These are phyloP conservation scores for Phytophthora tentaculata DNA, from an alignment of 352 stramenopile genomes.

Conservation along the genomic window DNA sequence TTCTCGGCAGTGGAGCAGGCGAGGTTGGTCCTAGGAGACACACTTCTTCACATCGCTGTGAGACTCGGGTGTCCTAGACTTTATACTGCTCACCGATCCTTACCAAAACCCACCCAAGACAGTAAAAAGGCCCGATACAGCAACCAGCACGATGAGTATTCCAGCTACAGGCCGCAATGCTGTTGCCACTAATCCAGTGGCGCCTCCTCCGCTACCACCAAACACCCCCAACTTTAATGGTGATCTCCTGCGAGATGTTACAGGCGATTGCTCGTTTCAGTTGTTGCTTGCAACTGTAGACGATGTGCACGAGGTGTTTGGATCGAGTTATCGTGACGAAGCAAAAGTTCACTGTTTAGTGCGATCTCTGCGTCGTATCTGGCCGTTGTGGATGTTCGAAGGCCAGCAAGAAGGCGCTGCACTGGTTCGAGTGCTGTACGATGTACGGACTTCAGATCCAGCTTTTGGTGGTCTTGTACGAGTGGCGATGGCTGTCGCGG, in stretches of 20 bases:
- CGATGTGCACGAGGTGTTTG: conserved; percentile 74
- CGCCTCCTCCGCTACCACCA: conserved; percentile 23
- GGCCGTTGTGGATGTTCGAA: conserved; percentile 83
- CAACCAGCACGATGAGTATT: conserved; percentile 4
- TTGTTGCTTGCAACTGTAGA: conserved; percentile 58
- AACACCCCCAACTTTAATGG: conserved; percentile 77
- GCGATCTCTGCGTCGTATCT: conserved; percentile 55
- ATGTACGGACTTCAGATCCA: conserved; percentile 64
- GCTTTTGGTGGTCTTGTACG: conserved; percentile 71
- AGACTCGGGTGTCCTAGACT: conserved; percentile 67
- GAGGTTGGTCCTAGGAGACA: conserved; percentile 69
- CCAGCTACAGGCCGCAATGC: not conserved
- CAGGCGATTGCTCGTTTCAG: conserved; percentile 41
- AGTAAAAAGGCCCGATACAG: conserved; percentile 10
- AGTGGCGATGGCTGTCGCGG: conserved; percentile 44
- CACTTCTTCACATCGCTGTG: conserved; percentile 74
- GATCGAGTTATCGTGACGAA: conserved; percentile 63
- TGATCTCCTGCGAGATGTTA: conserved; percentile 57
- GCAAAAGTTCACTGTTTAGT: conserved; percentile 73
- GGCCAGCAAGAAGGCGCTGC: conserved; percentile 58
- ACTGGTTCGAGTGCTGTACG: conserved; percentile 74
- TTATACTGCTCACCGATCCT: conserved; percentile 71
- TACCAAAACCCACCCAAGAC: too few relatives aligned
- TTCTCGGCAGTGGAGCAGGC: conserved; percentile 65
- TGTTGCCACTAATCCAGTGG: conserved; percentile 1